These are phyloP conservation scores for Trichoderma pleuroti DNA, from an alignment of 2,329 filamentous ascomycete species.

Conservation along the genomic window DNA sequence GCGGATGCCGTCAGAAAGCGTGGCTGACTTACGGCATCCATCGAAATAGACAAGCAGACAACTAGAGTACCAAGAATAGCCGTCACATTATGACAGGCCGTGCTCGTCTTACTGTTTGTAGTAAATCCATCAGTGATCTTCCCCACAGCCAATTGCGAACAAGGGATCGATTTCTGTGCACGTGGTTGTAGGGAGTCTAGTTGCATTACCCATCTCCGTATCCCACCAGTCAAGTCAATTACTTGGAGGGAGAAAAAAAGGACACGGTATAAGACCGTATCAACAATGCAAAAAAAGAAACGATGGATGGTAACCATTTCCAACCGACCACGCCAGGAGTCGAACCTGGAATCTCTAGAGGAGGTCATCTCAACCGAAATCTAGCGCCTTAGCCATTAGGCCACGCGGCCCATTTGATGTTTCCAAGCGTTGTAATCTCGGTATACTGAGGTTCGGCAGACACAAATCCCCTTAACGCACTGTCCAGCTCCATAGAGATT, in stretches of 20 bases:
- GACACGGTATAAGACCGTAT: not conserved
- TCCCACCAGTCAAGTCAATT: not conserved
- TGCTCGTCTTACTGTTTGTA: not conserved
- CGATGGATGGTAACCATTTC: not conserved
- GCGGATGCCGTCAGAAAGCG: not conserved
- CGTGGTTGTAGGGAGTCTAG: not conserved
- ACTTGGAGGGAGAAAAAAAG: not conserved
- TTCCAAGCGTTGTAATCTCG: not conserved
- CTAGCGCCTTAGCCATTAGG: slow-evolving; percentile 44
- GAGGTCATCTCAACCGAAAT: slow-evolving; percentile 35
- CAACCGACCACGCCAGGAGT: slow-evolving; percentile 41
- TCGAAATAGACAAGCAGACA: not conserved
- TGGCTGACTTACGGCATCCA: not conserved
- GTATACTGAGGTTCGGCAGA: not conserved
- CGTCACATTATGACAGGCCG: not conserved
- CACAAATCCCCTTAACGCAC: not conserved
- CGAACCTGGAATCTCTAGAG: slow-evolving; percentile 45
- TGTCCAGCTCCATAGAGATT: not conserved
- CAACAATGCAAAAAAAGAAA: slow-evolving; percentile 3
- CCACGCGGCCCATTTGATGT: slow-evolving; percentile 37
- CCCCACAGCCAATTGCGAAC: not conserved
- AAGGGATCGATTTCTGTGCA: not conserved
- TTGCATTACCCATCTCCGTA: not conserved
- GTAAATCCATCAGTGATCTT: not conserved
- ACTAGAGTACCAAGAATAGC: not conserved